Evolutionary conservation across 2,329 filamentous ascomycete species (phyloP).

Genomic region (Pseudogymnoascus sp.): DNA sequence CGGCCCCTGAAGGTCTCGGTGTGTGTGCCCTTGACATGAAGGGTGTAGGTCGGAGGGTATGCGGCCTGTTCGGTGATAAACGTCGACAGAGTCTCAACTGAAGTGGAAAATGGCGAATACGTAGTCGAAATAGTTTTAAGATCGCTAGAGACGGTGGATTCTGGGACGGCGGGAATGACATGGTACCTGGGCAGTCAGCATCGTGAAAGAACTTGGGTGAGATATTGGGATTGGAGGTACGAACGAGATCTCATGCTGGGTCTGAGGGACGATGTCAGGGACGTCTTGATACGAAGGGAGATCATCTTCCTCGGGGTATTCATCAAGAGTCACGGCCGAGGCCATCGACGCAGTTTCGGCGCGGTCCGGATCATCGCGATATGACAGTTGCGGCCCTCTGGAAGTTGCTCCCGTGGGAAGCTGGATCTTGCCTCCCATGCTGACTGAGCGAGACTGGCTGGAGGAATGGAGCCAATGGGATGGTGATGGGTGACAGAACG

Average conservation of each 20-base stretch:
- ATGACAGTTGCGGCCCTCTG: not conserved
- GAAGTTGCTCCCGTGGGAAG: not conserved
- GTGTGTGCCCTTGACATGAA: constrained; percentile 28
- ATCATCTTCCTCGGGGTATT: constrained; percentile 19
- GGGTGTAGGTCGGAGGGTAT: constrained; percentile 24
- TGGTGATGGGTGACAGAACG: not conserved
- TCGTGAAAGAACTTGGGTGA: not conserved
- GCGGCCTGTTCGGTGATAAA: constrained; percentile 24
- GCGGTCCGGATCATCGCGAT: constrained; percentile 6
- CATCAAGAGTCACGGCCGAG: constrained; percentile 20
- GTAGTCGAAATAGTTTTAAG: constrained; percentile 22
- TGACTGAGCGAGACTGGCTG: not conserved
- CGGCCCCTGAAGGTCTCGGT: constrained; percentile 19
- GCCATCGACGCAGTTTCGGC: constrained; percentile 22
- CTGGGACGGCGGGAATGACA: constrained; percentile 20
- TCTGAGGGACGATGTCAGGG: constrained; percentile 2
- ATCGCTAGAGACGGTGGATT: constrained; percentile 21
- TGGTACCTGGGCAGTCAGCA: constrained; percentile 13
- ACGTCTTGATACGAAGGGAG: constrained; percentile 19
- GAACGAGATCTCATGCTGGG: not conserved
- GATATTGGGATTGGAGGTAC: not conserved
- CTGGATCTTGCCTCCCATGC: not conserved
- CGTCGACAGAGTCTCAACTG: constrained; percentile 18
- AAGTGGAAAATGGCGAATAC: constrained; percentile 24
- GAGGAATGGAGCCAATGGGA: not conserved